phyloP scores from a whole-genome alignment of 208 protist genomes.

The Crithidia acanthocephali region DNA sequence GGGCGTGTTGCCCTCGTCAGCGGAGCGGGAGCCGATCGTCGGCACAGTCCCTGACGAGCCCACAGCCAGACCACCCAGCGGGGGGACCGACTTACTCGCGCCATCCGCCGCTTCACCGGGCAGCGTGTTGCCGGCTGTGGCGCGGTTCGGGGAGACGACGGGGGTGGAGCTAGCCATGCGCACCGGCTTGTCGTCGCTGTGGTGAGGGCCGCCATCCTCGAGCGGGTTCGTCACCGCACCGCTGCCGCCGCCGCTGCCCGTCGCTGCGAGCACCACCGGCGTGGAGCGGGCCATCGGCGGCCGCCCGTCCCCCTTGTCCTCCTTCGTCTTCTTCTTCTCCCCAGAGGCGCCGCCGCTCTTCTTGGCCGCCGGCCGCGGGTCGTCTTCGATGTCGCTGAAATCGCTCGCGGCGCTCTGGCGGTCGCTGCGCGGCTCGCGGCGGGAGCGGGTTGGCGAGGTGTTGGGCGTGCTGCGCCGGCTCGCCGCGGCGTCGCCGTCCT shows the following conservation, averaged over 20 bases:
- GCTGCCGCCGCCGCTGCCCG: neutral
- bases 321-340: neutral
- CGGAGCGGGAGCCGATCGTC: slow-evolving; percentile 5
- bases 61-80: neutral
- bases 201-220: neutral
- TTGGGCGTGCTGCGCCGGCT: slow-evolving; percentile 23
- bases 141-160: neutral
- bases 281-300: slow-evolving; percentile 20
- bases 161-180: slow-evolving; percentile 21
- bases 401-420: slow-evolving; percentile 23
- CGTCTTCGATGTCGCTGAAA: slow-evolving; percentile 31
- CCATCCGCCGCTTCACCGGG: neutral
- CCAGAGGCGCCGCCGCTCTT: neutral
- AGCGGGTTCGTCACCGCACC: neutral
- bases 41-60: neutral
- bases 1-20: neutral
- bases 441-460: slow-evolving; percentile 23
- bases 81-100: neutral
- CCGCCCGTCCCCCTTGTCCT: neutral
- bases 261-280: slow-evolving; percentile 1
- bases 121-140: neutral
- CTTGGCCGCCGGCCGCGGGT: slow-evolving; percentile 3
- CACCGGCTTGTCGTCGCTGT: neutral
- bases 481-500: neutral
- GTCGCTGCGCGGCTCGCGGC: slow-evolving; percentile 2